Base-by-base conservation (phyloP, 305 asterid species). In the Fraxinus angustifolia region DNA sequence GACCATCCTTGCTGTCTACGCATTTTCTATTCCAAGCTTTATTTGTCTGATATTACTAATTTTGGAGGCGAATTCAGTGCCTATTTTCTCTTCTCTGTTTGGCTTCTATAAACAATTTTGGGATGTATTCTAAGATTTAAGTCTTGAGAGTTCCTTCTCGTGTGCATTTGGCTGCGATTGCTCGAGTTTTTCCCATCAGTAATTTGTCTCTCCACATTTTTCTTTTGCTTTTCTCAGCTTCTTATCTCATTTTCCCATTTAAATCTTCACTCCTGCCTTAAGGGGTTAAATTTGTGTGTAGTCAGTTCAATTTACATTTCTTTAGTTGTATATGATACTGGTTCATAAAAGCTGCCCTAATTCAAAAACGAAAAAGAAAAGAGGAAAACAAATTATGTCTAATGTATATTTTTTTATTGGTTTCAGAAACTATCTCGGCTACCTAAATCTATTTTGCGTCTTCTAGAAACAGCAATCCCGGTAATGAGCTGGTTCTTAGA, bases 361-460 rank as follows among this genome's bases (percentile, higher is more conserved):
- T 3, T 0, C 68, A 33, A 70, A 31, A 70, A 70, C 4, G 38
- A 12, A 70, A 5, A 30, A 11, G 26, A 30, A 8, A 11, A 70
- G 11, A 4, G 23, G 23, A 70, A 70, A 70, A 31, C 23, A 16
- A 67, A 12, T 14, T 12, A 31, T 70, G 40, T 31, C 82, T 4
- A 76, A 76, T 77, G 31, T 72, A 30, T 65, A 40, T 6, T 35
- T 72, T 80, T 80, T 83, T 48, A 80, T 80, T 85, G 81, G 62
- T 87, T 87, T 75, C 97, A 96, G 98, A 93, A 88, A 82, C 90
- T 96, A 68, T 91, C 99, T 73, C 94, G 97, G 84, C 88, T 94
- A 87, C 89, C 98, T 26, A 89, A 90, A 82, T 96, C 98, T 40
- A 86, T 90, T 76, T 83, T 96, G 86, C 99, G 99, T 36, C 98